phyloP scores from a whole-genome alignment of 1,284 basidiomycete genomes.

The Limonomyces culmigenus region DNA sequence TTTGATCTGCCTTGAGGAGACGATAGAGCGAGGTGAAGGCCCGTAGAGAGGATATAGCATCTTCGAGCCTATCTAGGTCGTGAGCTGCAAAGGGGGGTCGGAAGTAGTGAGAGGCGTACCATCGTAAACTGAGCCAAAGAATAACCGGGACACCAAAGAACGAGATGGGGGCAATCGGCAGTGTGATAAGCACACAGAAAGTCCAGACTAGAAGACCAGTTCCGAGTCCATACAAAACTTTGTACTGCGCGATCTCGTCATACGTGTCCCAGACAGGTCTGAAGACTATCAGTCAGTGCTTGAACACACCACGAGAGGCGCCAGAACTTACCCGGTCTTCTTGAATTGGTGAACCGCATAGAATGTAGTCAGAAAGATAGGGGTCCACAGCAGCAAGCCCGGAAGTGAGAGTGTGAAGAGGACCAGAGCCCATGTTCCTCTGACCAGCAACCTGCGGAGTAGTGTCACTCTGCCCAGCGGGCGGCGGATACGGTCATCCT shows the following conservation, averaged over 20 bases:
- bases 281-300: conserved; percentile 40
- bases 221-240: conserved; percentile 64
- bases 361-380: conserved; percentile 52
- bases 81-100: conserved; percentile 52
- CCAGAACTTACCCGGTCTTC: conserved; percentile 27
- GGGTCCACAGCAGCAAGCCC: conserved; percentile 69
- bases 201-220: conserved; percentile 55
- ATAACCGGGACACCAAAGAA: conserved; percentile 41
- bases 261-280: conserved; percentile 73
- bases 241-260: conserved; percentile 81
- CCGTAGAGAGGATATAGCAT: conserved; percentile 59
- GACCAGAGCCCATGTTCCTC: conserved; percentile 44
- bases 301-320: not conserved
- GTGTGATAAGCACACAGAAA: conserved; percentile 30
- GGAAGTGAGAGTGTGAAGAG: conserved; percentile 60
- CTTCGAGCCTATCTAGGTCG: conserved; percentile 56
- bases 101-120: too few relatives aligned
- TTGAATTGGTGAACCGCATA: conserved; percentile 53
- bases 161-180: conserved; percentile 41
- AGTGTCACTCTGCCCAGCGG: conserved; percentile 40
- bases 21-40: conserved; percentile 45
- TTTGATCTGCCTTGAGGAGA: conserved; percentile 41
- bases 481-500: conserved; percentile 65
- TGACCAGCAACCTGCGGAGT: conserved; percentile 42
- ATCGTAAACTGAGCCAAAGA: conserved; percentile 79